A percentile compares a stretch with the other conserved stretches of the same genome.
phyloP scores from a whole-genome alignment of 2,329 filamentous ascomycete species.

The Fusarium tupiense region DNA sequence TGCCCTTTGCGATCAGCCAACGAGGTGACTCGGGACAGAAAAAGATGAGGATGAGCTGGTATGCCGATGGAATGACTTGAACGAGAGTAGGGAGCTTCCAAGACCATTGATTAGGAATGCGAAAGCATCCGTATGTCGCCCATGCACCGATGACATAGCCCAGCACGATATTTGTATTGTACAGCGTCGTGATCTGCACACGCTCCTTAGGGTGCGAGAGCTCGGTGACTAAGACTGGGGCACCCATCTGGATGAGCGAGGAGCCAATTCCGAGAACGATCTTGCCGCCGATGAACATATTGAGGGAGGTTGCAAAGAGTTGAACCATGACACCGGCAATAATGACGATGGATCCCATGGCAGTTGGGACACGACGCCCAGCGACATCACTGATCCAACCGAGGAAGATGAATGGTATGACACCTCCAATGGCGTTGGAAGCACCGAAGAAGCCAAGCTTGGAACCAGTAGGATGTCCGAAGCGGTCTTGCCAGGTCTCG shows the following conservation, averaged over 20 bases:
- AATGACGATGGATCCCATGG: conserved; percentile 52
- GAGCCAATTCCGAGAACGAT: conserved; percentile 51
- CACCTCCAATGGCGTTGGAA: conserved; percentile 52
- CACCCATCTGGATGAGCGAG: conserved; percentile 53
- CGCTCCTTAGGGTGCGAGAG: conserved; percentile 52
- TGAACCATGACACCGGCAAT: conserved; percentile 50
- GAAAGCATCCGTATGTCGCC: conserved; percentile 40
- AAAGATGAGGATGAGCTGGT: conserved; percentile 56
- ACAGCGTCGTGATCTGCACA: conserved; percentile 35
- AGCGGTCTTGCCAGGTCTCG: conserved; percentile 50
- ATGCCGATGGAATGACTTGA: conserved; percentile 57
- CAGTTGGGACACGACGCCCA: conserved; percentile 49
- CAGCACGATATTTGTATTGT: conserved; percentile 36
- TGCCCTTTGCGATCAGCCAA: conserved; percentile 64
- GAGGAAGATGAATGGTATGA: conserved; percentile 50
- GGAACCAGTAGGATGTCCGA: conserved; percentile 51
- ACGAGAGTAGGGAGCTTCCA: conserved; percentile 56
- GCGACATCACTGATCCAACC: conserved; percentile 49
- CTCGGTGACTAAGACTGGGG: conserved; percentile 55
- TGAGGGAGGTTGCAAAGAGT: conserved; percentile 48
- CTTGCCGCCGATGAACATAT: conserved; percentile 53
- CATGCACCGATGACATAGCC: conserved; percentile 37
- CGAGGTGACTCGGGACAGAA: conserved; percentile 69
- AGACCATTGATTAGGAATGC: conserved; percentile 29
- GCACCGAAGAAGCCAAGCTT: conserved; percentile 53